phyloP scores from a whole-genome alignment of 345 rosid species.

The Moringa oleifera region DNA sequence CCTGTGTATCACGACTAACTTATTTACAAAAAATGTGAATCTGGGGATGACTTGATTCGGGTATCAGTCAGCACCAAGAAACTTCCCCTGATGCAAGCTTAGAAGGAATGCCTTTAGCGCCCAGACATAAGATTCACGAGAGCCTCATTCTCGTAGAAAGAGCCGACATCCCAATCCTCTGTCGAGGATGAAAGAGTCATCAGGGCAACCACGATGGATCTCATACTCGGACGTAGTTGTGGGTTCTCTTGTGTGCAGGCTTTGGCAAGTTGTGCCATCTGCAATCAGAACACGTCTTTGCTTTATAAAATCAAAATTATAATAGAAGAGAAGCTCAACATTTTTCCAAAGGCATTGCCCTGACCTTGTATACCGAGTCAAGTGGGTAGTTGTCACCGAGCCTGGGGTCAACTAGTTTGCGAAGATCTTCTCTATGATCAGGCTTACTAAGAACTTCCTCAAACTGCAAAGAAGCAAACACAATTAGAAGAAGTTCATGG shows the following conservation, averaged over 20 bases:
- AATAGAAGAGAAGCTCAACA: neutral
- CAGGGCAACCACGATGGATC: constrained; percentile 82
- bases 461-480: constrained; percentile 37
- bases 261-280: constrained; percentile 90
- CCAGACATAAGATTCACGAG: constrained; percentile 81
- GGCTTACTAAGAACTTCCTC: constrained; percentile 60
- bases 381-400: constrained; percentile 69
- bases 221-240: constrained; percentile 78
- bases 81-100: too few species aligned
- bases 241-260: constrained; percentile 86
- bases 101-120: constrained; percentile 27
- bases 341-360: neutral
- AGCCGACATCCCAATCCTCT: constrained; percentile 73
- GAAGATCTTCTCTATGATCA: constrained; percentile 53
- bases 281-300: constrained; percentile 15
- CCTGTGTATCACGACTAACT: too few species aligned
- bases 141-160: constrained; percentile 65
- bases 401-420: constrained; percentile 60
- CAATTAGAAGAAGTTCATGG: neutral
- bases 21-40: too few species aligned
- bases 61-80: too few species aligned
- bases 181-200: constrained; percentile 81
- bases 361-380: constrained; percentile 74
- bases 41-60: too few species aligned
- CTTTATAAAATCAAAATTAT: constrained; percentile 8